Conservation (phyloP, 306 rosid genomes). For the Acmispon strigosus region DNA sequence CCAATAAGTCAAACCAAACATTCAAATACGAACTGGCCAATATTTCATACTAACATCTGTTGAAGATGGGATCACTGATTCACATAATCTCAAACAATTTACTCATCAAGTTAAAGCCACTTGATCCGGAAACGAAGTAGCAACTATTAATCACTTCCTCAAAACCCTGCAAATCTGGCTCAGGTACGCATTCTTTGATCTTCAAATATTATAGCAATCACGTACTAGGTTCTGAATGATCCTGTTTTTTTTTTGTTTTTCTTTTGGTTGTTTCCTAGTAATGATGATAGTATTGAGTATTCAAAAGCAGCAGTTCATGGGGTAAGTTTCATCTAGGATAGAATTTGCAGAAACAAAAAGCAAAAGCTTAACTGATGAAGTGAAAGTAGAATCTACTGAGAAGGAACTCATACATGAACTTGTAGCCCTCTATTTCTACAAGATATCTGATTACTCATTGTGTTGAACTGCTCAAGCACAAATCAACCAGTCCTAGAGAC, state of each 20-base stretch:
- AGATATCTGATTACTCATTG: conserved; percentile 5
- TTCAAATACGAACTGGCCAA: background rate
- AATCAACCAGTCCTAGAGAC: conserved; percentile 15
- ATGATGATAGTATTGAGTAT: background rate
- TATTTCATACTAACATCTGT: background rate
- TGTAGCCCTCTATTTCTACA: conserved; percentile 24
- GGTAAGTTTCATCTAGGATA: background rate
- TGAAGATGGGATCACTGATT: background rate
- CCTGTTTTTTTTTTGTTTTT: background rate
- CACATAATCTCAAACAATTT: background rate
- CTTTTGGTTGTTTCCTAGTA: background rate
- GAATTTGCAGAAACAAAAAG: background rate
- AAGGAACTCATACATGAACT: background rate
- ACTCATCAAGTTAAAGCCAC: background rate
- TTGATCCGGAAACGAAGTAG: background rate
- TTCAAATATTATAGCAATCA: background rate
- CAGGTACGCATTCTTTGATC: conserved; percentile 18
- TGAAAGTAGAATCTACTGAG: background rate
- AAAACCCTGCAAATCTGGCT: background rate
- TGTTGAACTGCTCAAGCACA: conserved; percentile 9
- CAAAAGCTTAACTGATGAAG: background rate
- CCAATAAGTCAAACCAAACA: conserved; percentile 25
- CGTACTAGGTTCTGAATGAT: background rate
- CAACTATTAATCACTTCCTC: background rate
- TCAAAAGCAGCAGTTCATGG: too few relatives aligned